A percentile compares a stretch with the other conserved stretches of the same genome.
Conservation (phyloP, 371 early-diverging fungal genomes). For the Mortierella sp. region DNA sequence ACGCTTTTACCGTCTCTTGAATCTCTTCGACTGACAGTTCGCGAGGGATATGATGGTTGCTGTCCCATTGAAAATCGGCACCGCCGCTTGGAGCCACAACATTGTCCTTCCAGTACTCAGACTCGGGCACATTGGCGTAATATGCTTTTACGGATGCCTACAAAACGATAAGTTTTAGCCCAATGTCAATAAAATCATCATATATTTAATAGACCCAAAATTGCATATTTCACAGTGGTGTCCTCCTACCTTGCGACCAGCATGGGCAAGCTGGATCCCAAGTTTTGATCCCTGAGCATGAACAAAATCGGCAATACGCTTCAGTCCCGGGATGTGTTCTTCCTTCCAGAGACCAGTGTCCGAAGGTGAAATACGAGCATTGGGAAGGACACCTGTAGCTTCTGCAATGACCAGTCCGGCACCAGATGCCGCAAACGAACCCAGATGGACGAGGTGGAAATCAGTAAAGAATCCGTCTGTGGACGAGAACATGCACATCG, state of each 20-base stretch:
- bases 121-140: constrained; percentile 41
- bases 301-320: constrained; percentile 70
- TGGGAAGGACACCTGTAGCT: constrained; percentile 79
- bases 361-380: constrained; percentile 83
- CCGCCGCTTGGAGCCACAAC: constrained; percentile 76
- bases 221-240: too few species aligned
- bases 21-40: constrained; percentile 77
- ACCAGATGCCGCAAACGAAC: constrained; percentile 77
- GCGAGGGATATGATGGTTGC: constrained; percentile 60
- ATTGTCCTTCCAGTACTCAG: constrained; percentile 78
- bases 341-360: constrained; percentile 85
- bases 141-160: constrained; percentile 36
- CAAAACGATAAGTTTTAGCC: constrained; percentile 12
- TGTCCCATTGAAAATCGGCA: constrained; percentile 57
- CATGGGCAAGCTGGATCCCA: constrained; percentile 86
- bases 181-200: too few species aligned
- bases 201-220: too few species aligned
- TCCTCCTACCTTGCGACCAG: constrained; percentile 75
- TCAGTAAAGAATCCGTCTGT: constrained; percentile 67
- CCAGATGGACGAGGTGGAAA: constrained; percentile 77
- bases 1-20: constrained; percentile 64
- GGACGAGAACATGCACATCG: constrained; percentile 83
- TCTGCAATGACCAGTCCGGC: constrained; percentile 83
- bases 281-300: constrained; percentile 71
- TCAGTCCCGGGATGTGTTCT: constrained; percentile 73